phyloP scores from a whole-genome alignment of 441 rosid species.

The Erysimum pusillum region DNA sequence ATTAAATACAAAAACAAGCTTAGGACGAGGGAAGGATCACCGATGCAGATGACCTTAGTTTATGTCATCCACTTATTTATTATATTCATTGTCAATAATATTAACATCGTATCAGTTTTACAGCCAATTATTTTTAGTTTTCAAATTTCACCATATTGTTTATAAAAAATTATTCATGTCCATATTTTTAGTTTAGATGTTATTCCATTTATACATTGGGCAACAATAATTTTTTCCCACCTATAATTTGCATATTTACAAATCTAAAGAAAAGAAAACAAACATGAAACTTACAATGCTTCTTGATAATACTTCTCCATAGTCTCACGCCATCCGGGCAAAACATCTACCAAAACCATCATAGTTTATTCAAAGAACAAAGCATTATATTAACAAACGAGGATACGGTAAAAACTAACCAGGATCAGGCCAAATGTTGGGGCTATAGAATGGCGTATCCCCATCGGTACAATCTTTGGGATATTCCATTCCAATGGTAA shows the following conservation, averaged over 20 bases:
- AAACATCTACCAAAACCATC: slow-evolving; percentile 52
- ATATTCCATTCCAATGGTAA: slow-evolving; percentile 73
- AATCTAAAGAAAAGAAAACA: not conserved
- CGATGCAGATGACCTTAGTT: too few relatives aligned
- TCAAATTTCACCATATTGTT: not conserved
- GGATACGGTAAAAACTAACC: slow-evolving; percentile 47
- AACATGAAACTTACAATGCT: slow-evolving; percentile 65
- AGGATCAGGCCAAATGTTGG: slow-evolving; percentile 74
- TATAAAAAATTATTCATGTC: too few relatives aligned
- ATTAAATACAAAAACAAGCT: too few relatives aligned
- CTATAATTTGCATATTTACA: too few relatives aligned
- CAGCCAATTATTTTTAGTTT: too few relatives aligned
- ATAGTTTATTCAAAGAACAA: not conserved
- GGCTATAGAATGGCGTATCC: slow-evolving; percentile 76
- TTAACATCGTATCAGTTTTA: too few relatives aligned
- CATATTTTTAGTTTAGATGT: too few relatives aligned
- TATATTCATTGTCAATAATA: too few relatives aligned
- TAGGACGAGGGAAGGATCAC: too few relatives aligned
- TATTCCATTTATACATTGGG: not conserved
- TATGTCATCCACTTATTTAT: too few relatives aligned
- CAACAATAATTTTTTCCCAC: not conserved
- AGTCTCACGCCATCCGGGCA: slow-evolving; percentile 83
- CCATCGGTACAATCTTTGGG: slow-evolving; percentile 60
- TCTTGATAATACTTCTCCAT: slow-evolving; percentile 81
- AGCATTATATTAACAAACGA: not conserved